Evolutionary conservation across 805 yeast species (phyloP), one percentile per base, ranked within the genome.

Genomic region (Torulaspora delbrueckii): DNA sequence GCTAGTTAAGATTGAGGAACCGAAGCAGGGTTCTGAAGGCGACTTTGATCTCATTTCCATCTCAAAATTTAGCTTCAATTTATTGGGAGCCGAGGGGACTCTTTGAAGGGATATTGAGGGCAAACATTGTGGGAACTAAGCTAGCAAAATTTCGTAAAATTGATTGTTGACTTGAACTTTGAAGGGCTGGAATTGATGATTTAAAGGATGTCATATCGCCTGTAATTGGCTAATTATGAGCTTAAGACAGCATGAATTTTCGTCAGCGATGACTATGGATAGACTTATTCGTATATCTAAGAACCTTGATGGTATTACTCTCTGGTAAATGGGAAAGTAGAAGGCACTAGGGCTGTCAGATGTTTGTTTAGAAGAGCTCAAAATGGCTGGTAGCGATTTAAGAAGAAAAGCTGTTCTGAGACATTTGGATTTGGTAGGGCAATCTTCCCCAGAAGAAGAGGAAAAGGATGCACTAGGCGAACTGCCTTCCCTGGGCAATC

Each of bases 381-480:
- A 10, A 12, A 59, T 59, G 64, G 47, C 42, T 26, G 55, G 51
- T 23, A 53, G 49, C 32, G 56, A 54, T 40, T 42, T 59, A 22
- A 48, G 64, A 19, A 53, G 57, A 27, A 51, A 39, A 24, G 10
- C 55, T 25, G 16, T 51, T 3, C 35, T 55, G 26, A 53, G 46
- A 33, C 54, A 53, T 13, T 26, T 56, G 26, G 51, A 47, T 8
- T 27, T 40, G 27, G 53, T 50, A 7, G 24, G 42, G 10, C 37
- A 23, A 2, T 25, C 46, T 2, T 28, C 47, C 22, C 44, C 40
- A 7, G 50, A 46, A n/a, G 42, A 30, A 8, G 48, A 52, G 22
- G 34, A 34, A 12, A 45, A 46, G 26, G 42, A 45, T 13, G 32
- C n/a, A 8, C n/a, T 49, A 9, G 46, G 43, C 19, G 50, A 49